These are phyloP conservation scores for Kwoniella sp. DNA, from an alignment of 768 basidiomycete genomes.

Conservation along the genomic window DNA sequence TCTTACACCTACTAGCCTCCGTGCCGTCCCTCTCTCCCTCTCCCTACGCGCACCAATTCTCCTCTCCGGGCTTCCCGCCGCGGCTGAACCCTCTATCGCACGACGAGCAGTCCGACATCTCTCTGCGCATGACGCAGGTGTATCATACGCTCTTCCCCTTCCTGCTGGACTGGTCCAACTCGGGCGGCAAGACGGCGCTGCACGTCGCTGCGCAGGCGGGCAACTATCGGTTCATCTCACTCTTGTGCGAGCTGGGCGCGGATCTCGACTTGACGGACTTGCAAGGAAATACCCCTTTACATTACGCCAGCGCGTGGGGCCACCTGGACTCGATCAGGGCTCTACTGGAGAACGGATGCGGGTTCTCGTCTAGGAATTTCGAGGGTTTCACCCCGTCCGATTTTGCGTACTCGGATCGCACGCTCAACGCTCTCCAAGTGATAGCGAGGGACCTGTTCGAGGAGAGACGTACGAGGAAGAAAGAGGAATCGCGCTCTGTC, in stretches of 20 bases:
- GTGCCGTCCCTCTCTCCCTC: conserved; percentile 61
- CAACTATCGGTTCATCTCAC: conserved; percentile 76
- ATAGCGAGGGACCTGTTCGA: conserved; percentile 38
- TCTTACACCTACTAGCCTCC: conserved; percentile 89
- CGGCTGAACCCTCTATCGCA: conserved; percentile 16
- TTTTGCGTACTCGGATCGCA: conserved; percentile 75
- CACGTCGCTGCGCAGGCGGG: conserved; percentile 86
- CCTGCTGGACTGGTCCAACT: conserved; percentile 89
- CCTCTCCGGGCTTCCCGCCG: conserved; percentile 27
- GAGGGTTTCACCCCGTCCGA: conserved; percentile 89
- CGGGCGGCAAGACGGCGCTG: conserved; percentile 83
- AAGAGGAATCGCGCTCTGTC: conserved; percentile 9
- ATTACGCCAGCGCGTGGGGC: conserved; percentile 63
- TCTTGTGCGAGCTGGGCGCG: conserved; percentile 80
- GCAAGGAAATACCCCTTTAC: conserved; percentile 86
- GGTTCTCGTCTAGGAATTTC: conserved; percentile 79
- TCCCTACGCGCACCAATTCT: conserved; percentile 27
- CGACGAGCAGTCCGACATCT: conserved; percentile 57
- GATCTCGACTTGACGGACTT: conserved; percentile 88
- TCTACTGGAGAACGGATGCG: conserved; percentile 85
- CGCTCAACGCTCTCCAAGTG: conserved; percentile 28
- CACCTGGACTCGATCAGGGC: conserved; percentile 69
- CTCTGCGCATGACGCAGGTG: conserved; percentile 79
- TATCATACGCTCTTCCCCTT: conserved; percentile 85
- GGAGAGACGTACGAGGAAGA: conserved; percentile 22